Evolutionary conservation across 352 stramenopile species (phyloP).

Genomic region (Pythium scleroteichum): DNA sequence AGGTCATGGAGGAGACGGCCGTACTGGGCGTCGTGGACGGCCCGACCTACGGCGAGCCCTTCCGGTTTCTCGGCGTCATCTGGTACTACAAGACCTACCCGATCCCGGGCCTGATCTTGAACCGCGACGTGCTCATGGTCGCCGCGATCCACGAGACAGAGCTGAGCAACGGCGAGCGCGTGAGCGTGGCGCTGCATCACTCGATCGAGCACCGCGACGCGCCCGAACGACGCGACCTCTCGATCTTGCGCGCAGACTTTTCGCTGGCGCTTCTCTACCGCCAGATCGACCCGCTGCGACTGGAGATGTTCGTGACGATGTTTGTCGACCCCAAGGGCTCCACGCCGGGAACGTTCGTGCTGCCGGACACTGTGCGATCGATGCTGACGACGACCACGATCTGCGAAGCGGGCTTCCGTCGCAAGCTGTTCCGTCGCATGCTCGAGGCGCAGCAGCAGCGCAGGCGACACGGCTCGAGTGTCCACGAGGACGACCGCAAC

Average conservation of each 20-base stretch:
- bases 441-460: conserved; percentile 18
- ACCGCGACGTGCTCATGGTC: conserved; percentile 45
- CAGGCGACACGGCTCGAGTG: neutral
- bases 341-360: conserved; percentile 35
- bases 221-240: conserved; percentile 33
- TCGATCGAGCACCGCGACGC: conserved; percentile 54
- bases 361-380: conserved; percentile 35
- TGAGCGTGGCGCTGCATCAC: conserved; percentile 53
- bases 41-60: conserved; percentile 32
- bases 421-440: conserved; percentile 51
- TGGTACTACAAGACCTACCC: conserved; percentile 29
- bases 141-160: conserved; percentile 1
- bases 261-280: conserved; percentile 44
- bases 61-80: conserved; percentile 40
- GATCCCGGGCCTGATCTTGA: conserved; percentile 37
- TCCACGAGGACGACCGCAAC: neutral
- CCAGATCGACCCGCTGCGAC: conserved; percentile 34
- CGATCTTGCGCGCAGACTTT: conserved; percentile 40
- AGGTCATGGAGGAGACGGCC: conserved; percentile 32
- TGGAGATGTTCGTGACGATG: conserved; percentile 48
- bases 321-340: conserved; percentile 41
- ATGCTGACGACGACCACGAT: conserved; percentile 21
- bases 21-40: conserved; percentile 34
- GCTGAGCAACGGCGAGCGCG: conserved; percentile 38
- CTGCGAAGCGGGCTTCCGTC: conserved; percentile 40